Conservation (phyloP, 345 rosid species). For the Melaleuca quinquenervia region DNA sequence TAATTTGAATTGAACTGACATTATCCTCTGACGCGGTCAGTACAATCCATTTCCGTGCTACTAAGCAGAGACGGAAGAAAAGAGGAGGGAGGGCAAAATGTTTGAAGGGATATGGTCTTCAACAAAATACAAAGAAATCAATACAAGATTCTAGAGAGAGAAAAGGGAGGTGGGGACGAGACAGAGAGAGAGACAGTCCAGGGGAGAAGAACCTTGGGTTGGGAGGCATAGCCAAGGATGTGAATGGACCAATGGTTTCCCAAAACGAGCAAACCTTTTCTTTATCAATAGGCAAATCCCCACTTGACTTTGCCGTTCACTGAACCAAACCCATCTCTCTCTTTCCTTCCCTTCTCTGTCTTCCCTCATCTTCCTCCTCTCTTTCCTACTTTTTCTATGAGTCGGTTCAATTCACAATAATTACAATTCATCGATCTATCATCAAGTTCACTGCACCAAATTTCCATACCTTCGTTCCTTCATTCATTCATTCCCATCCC, state of each 20-base stretch:
- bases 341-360: conserved; percentile 1
- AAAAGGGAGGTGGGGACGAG: neutral
- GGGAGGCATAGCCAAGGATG: neutral
- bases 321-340: conserved; percentile 3
- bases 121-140: neutral
- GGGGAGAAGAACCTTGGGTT: conserved; percentile 29
- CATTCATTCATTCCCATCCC: neutral
- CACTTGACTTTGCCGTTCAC: conserved; percentile 4
- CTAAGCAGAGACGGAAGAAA: neutral
- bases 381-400: neutral
- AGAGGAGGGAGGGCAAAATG: no score
- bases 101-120: neutral
- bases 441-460: neutral
- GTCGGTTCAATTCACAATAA: neutral
- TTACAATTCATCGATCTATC: neutral
- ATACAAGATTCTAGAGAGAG: neutral
- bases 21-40: no score
- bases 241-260: conserved; percentile 2
- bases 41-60: no score
- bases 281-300: conserved; percentile 1
- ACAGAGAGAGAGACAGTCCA: conserved; percentile 2
- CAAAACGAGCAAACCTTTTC: conserved; percentile 11
- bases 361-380: neutral
- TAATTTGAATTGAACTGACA: no score
- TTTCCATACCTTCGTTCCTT: neutral